phyloP scores from a whole-genome alignment of 2,329 filamentous ascomycete genomes.

The Arthrobotrys iridis region DNA sequence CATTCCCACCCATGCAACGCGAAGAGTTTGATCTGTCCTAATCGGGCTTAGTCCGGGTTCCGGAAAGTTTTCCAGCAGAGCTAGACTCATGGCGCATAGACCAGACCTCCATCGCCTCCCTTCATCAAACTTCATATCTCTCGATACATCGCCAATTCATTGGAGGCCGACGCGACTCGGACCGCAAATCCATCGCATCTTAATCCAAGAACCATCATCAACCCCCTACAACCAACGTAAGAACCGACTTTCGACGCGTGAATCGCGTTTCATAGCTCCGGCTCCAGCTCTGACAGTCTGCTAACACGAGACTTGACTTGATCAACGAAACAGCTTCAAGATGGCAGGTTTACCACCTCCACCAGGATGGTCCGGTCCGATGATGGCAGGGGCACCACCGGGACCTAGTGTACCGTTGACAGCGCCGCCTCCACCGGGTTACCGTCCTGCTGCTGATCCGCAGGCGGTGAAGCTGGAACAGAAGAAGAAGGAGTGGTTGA shows the following conservation, averaged over 20 bases:
- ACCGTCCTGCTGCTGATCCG: conserved; percentile 80
- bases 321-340: conserved; percentile 39
- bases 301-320: conserved; percentile 47
- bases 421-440: conserved; percentile 84
- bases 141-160: conserved; percentile 18
- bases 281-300: conserved; percentile 7
- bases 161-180: conserved; percentile 53
- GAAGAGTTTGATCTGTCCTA: not conserved
- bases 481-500: conserved; percentile 99
- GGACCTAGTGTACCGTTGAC: conserved; percentile 62
- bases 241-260: conserved; percentile 41
- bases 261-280: conserved; percentile 31
- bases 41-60: conserved; percentile 19
- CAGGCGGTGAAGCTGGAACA: conserved; percentile 94
- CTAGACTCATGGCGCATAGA: conserved; percentile 42
- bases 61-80: conserved; percentile 38
- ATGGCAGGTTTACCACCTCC: conserved; percentile 66
- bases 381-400: conserved; percentile 63
- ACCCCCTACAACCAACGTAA: conserved; percentile 39
- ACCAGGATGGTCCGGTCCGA: conserved; percentile 70
- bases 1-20: not conserved
- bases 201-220: conserved; percentile 33
- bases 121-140: conserved; percentile 38
- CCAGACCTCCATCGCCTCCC: conserved; percentile 38
- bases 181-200: conserved; percentile 45